These are phyloP conservation scores for Leptodermis oblonga DNA, from an alignment of 257 asterid genomes.

Conservation along the genomic window DNA sequence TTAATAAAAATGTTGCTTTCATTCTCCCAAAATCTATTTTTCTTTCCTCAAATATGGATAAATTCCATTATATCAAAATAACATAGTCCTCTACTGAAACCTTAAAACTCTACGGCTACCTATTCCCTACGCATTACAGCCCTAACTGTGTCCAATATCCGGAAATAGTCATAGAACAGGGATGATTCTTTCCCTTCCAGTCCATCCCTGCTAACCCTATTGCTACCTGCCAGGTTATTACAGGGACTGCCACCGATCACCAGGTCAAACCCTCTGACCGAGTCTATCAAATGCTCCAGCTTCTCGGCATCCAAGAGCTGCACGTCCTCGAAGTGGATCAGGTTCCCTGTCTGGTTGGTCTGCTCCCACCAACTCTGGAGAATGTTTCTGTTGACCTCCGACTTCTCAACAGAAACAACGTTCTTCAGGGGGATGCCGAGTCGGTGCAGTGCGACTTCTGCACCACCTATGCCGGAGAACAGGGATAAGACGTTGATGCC, in stretches of 20 bases:
- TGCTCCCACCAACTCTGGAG: slow-evolving; percentile 94
- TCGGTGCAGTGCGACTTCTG: slow-evolving; percentile 84
- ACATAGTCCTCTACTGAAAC: no score
- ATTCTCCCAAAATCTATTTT: no score
- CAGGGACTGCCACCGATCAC: slow-evolving; percentile 82
- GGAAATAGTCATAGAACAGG: slow-evolving; percentile 54
- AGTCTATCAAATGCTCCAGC: slow-evolving; percentile 31
- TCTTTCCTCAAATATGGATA: no score
- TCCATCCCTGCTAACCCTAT: slow-evolving; percentile 71
- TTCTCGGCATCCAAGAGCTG: slow-evolving; percentile 31
- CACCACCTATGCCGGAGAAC: slow-evolving; percentile 96
- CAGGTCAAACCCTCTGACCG: slow-evolving; percentile 32
- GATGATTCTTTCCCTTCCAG: slow-evolving; percentile 64
- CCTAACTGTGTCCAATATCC: slow-evolving; percentile 50
- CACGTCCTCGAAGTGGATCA: slow-evolving; percentile 58
- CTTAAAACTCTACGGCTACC: not conserved
- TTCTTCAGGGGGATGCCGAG: slow-evolving; percentile 60
- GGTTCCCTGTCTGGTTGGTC: slow-evolving; percentile 54
- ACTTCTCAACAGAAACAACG: slow-evolving; percentile 68
- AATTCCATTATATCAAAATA: no score
- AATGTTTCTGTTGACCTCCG: slow-evolving; percentile 62
- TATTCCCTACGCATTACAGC: slow-evolving; percentile 13
- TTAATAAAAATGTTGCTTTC: no score
- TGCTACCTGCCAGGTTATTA: slow-evolving; percentile 72
- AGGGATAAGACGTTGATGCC: slow-evolving; percentile 74